phyloP scores from a whole-genome alignment of 108 stramenopile genomes.

The Cyclotella cryptica region DNA sequence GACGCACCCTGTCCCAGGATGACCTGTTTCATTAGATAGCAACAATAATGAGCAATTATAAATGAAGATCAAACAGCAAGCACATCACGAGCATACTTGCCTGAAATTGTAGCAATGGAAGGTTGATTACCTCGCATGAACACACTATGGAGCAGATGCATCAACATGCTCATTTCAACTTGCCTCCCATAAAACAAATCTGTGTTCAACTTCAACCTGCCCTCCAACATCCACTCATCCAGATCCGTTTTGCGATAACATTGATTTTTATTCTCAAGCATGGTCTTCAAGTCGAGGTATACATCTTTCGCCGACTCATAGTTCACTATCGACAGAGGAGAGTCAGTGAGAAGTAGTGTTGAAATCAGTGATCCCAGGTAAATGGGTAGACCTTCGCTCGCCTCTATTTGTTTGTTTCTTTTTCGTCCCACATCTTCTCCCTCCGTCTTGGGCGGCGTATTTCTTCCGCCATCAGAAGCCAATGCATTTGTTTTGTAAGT shows the following conservation, averaged over 20 bases:
- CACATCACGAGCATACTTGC: constrained; percentile 14
- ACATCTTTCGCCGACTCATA: constrained; percentile 35
- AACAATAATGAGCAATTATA: not conserved
- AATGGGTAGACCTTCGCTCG: constrained; percentile 29
- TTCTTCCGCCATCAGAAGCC: not conserved
- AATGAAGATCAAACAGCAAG: not conserved
- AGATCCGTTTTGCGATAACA: not conserved
- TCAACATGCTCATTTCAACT: constrained; percentile 41
- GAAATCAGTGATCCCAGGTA: constrained; percentile 37
- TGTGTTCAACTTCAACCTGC: constrained; percentile 16
- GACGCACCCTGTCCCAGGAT: constrained; percentile 42
- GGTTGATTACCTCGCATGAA: constrained; percentile 23
- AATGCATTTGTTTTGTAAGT: not conserved
- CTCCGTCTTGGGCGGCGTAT: not conserved
- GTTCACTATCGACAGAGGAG: constrained; percentile 8
- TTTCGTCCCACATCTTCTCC: constrained; percentile 20
- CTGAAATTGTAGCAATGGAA: constrained; percentile 33
- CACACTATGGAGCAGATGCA: constrained; percentile 34
- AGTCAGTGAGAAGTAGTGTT: constrained; percentile 16
- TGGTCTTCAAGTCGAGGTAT: constrained; percentile 33
- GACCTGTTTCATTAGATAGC: not conserved
- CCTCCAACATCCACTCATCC: constrained; percentile 7
- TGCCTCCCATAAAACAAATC: constrained; percentile 39
- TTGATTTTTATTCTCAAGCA: constrained; percentile 12
- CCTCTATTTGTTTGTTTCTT: constrained; percentile 21